Conservation (phyloP, 768 basidiomycete species). For the Tulasnella sp. region DNA sequence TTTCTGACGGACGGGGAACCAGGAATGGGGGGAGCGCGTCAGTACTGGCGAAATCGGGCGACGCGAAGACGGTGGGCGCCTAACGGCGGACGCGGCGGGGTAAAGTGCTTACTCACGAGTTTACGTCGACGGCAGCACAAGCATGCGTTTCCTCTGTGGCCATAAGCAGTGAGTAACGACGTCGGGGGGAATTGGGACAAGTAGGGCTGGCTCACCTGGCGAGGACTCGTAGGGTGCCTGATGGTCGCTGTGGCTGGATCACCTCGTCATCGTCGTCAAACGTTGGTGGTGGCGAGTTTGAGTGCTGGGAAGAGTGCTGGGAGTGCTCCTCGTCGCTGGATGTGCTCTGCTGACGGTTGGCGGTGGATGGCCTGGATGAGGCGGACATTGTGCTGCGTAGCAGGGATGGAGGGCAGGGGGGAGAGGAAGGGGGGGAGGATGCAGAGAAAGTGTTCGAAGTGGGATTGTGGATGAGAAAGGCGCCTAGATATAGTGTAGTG, state of each 20-base stretch:
- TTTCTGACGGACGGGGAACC: slow-evolving; percentile 16
- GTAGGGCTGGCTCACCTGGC: slow-evolving; percentile 12
- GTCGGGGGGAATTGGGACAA: not conserved
- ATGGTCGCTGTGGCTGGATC: not conserved
- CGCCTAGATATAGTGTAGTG: slow-evolving; percentile 5
- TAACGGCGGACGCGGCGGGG: not conserved
- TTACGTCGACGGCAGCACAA: slow-evolving; percentile 33
- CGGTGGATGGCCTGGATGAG: not conserved
- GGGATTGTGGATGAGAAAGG: not conserved
- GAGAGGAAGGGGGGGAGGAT: not conserved
- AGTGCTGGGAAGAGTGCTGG: not conserved
- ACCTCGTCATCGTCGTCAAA: slow-evolving; percentile 24
- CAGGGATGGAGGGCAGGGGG: not conserved
- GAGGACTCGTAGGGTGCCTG: slow-evolving; percentile 30
- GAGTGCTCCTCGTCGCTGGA: slow-evolving; percentile 21
- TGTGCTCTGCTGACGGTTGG: not conserved
- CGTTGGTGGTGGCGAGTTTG: not conserved
- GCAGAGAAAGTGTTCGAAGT: not conserved
- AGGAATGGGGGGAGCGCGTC: not conserved
- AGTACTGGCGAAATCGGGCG: not conserved
- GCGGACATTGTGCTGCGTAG: not conserved
- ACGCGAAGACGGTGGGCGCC: not conserved
- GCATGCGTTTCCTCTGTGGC: slow-evolving; percentile 32
- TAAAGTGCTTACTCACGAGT: slow-evolving; percentile 15
- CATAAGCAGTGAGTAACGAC: not conserved